Percentiles rank a stretch among this genome's conserved stretches.
Conservation (phyloP, 1,284 basidiomycete genomes). For the Austroboletus novae-zelandiae region DNA sequence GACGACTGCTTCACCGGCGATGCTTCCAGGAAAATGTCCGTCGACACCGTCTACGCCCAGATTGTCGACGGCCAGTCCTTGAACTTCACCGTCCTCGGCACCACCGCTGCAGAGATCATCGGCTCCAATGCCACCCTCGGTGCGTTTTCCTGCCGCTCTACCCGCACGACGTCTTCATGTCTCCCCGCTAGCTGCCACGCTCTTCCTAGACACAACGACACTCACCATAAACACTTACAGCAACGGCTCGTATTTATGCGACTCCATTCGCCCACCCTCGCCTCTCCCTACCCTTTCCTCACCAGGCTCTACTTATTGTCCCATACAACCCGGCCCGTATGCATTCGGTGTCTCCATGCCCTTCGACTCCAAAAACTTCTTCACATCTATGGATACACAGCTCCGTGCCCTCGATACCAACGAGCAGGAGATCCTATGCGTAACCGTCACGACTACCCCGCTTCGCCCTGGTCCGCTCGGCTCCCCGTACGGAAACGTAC, state of each 20-base stretch:
- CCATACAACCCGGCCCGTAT: conserved; percentile 71
- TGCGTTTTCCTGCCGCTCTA: conserved; percentile 25
- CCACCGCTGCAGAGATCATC: conserved; percentile 53
- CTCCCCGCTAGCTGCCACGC: conserved; percentile 55
- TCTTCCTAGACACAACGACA: conserved; percentile 79
- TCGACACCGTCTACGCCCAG: conserved; percentile 75
- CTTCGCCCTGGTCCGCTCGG: conserved; percentile 52
- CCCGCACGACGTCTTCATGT: conserved; percentile 6
- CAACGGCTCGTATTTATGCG: conserved; percentile 74
- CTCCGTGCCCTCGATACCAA: conserved; percentile 87
- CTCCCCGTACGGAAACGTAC: conserved; percentile 70
- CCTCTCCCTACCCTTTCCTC: conserved; percentile 45
- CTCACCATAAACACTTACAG: conserved; percentile 74
- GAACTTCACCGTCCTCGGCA: conserved; percentile 66
- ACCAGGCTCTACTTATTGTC: conserved; percentile 62
- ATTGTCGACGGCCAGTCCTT: conserved; percentile 55
- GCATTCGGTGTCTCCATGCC: conserved; percentile 80
- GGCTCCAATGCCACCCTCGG: conserved; percentile 66
- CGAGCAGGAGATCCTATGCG: conserved; percentile 75
- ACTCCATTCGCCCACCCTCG: conserved; percentile 70
- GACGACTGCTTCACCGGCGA: conserved; percentile 60
- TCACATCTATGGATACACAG: conserved; percentile 83
- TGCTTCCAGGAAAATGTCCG: conserved; percentile 56
- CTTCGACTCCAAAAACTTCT: conserved; percentile 64
- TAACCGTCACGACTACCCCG: conserved; percentile 79